These are phyloP conservation scores for Hemerocallis citrina DNA, from an alignment of 106 monocot species.

Conservation along the genomic window DNA sequence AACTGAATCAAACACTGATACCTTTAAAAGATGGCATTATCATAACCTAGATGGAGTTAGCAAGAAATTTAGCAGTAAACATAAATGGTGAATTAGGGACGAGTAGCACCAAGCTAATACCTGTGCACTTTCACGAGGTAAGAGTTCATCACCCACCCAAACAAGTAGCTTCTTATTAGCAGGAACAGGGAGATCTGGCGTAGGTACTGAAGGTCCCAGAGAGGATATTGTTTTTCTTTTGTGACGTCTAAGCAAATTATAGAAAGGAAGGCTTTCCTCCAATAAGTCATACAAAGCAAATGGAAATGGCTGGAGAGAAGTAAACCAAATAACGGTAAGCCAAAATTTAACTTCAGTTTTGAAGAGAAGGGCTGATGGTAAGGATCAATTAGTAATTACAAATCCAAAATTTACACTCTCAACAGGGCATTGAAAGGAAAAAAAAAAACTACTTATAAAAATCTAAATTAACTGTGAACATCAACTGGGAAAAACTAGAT, in stretches of 20 bases:
- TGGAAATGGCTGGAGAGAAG: constrained; percentile 53
- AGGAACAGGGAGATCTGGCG: constrained; percentile 74
- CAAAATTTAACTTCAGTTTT: background rate
- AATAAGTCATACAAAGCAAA: constrained; percentile 59
- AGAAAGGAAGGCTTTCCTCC: constrained; percentile 93
- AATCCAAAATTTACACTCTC: no score
- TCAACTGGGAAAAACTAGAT: no score
- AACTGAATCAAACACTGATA: constrained; percentile 96
- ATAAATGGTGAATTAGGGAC: background rate
- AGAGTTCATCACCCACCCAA: constrained; percentile 85
- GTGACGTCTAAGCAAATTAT: constrained; percentile 68
- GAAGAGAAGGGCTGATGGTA: background rate
- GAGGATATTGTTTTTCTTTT: constrained; percentile 29
- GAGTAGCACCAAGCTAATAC: constrained; percentile 23
- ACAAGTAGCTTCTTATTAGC: constrained; percentile 84
- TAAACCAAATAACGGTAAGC: background rate
- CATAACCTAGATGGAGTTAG: constrained; percentile 4
- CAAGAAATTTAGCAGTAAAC: background rate
- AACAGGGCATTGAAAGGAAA: no score
- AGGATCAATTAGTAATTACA: background rate
- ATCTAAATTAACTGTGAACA: no score
- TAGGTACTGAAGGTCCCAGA: constrained; percentile 42
- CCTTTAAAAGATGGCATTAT: constrained; percentile 33
- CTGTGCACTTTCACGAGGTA: constrained; percentile 86
- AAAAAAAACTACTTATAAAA: no score